phyloP scores from a whole-genome alignment of 768 basidiomycete genomes.

The Leccinum fibrillosum region DNA sequence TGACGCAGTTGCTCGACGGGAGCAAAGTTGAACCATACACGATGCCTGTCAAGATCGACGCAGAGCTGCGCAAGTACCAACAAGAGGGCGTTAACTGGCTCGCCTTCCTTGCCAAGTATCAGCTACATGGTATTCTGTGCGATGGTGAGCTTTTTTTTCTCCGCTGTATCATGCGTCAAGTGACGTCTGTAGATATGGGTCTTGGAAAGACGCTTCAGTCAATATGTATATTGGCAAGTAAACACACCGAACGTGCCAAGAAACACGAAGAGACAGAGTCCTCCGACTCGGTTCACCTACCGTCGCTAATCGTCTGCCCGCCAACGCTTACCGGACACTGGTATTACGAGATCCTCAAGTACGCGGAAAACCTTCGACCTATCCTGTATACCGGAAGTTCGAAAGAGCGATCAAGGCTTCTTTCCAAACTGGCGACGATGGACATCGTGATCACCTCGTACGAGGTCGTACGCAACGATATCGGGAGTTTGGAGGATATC shows the following conservation, averaged over 20 bases:
- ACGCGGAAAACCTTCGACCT: conserved; percentile 78
- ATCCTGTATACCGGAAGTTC: conserved; percentile 88
- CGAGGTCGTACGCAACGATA: conserved; percentile 95
- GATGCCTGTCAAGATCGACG: conserved; percentile 85
- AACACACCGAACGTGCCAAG: conserved; percentile 82
- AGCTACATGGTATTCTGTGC: conserved; percentile 95
- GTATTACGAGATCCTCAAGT: conserved; percentile 97
- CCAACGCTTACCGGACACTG: conserved; percentile 98
- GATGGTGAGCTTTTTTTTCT: conserved; percentile 62
- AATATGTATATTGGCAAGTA: conserved; percentile 94
- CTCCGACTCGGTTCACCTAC: conserved; percentile 79
- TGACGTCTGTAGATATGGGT: conserved; percentile 78
- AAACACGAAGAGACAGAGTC: conserved; percentile 62
- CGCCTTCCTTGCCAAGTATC: conserved; percentile 96
- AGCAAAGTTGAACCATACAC: conserved; percentile 89
- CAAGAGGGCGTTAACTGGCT: conserved; percentile 99
- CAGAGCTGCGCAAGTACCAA: conserved; percentile 95
- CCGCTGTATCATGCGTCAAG: background rate
- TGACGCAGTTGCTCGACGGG: conserved; percentile 92
- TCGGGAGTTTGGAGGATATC: conserved; percentile 63
- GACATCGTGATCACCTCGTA: conserved; percentile 98
- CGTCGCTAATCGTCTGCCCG: conserved; percentile 93
- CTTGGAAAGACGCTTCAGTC: conserved; percentile 97
- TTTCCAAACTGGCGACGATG: conserved; percentile 61
- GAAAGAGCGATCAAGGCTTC: conserved; percentile 69